These are phyloP conservation scores for Sextonia rubra DNA, from an alignment of 164 flowering plant genomes.

Conservation along the genomic window DNA sequence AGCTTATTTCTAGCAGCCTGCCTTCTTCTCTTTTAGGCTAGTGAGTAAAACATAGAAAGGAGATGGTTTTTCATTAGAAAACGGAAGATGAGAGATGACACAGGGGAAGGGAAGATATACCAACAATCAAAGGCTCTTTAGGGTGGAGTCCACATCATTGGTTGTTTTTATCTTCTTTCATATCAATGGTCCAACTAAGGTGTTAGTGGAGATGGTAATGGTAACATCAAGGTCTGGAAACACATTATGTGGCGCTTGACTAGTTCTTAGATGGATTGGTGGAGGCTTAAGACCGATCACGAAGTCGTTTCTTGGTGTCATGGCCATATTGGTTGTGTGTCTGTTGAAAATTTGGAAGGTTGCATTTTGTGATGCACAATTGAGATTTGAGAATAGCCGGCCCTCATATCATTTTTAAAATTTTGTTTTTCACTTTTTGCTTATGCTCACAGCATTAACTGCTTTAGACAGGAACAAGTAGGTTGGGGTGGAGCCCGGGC, in stretches of 20 bases:
- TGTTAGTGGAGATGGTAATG: background rate
- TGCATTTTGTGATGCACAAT: too few species aligned
- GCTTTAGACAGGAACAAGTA: too few species aligned
- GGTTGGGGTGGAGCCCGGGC: too few species aligned
- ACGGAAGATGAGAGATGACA: background rate
- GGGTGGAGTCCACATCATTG: constrained; percentile 9
- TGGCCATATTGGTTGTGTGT: too few species aligned
- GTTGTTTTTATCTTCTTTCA: constrained; percentile 2
- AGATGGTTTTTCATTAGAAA: constrained; percentile 12
- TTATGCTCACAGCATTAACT: too few species aligned
- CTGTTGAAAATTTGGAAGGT: too few species aligned
- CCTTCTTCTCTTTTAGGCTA: constrained; percentile 2
- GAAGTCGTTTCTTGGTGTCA: too few species aligned
- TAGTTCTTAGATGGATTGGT: background rate
- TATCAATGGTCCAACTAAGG: background rate
- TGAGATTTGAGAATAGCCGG: too few species aligned
- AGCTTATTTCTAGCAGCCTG: constrained; percentile 22
- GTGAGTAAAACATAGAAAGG: constrained; percentile 24
- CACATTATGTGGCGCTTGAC: background rate
- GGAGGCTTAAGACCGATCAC: background rate
- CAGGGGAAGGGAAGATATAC: background rate
- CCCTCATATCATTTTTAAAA: too few species aligned
- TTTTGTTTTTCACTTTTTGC: too few species aligned
- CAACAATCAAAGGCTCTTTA: background rate
- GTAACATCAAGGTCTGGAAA: background rate